Evolutionary conservation across 495 filamentous ascomycete genomes (phyloP).

Genomic region (Aspergillus coremiiformis): DNA sequence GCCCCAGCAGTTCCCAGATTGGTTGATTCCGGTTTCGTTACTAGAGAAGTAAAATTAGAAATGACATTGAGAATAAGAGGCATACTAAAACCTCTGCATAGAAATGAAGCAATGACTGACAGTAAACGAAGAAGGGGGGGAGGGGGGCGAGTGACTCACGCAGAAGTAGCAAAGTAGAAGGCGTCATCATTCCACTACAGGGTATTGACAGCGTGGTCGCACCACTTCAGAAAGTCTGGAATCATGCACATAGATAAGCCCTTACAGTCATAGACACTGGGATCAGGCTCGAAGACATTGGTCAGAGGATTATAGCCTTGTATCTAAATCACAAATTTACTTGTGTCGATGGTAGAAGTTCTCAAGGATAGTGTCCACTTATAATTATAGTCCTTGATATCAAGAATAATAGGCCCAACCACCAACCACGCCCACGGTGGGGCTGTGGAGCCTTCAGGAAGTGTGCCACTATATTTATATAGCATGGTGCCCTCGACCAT

Average conservation of each 20-base stretch:
- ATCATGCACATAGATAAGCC: slow-evolving; percentile 8
- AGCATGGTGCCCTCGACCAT: slow-evolving; percentile 9
- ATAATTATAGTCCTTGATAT: slow-evolving; percentile 5
- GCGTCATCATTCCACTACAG: slow-evolving; percentile 6
- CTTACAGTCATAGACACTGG: slow-evolving; percentile 10
- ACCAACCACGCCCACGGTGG: slow-evolving; percentile 6
- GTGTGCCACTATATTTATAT: slow-evolving; percentile 9
- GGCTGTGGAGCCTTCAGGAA: slow-evolving; percentile 4
- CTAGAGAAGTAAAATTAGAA: slow-evolving; percentile 1
- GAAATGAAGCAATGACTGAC: background rate
- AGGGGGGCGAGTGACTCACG: background rate
- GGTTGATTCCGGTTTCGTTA: slow-evolving; percentile 6
- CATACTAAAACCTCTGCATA: background rate
- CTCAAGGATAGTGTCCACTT: slow-evolving; percentile 14
- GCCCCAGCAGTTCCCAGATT: slow-evolving; percentile 9
- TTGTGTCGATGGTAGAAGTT: slow-evolving; percentile 6
- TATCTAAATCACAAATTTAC: slow-evolving; percentile 9
- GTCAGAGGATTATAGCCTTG: slow-evolving; percentile 12
- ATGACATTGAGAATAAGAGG: background rate
- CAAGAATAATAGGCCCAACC: background rate
- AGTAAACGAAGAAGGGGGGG: background rate
- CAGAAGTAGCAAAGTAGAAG: background rate
- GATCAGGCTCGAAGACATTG: slow-evolving; percentile 10
- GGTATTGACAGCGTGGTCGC: slow-evolving; percentile 11
- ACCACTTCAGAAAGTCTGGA: slow-evolving; percentile 7